Base-by-base conservation (phyloP, 2,329 filamentous ascomycete genomes). In the Phaeoacremonium minimum region DNA sequence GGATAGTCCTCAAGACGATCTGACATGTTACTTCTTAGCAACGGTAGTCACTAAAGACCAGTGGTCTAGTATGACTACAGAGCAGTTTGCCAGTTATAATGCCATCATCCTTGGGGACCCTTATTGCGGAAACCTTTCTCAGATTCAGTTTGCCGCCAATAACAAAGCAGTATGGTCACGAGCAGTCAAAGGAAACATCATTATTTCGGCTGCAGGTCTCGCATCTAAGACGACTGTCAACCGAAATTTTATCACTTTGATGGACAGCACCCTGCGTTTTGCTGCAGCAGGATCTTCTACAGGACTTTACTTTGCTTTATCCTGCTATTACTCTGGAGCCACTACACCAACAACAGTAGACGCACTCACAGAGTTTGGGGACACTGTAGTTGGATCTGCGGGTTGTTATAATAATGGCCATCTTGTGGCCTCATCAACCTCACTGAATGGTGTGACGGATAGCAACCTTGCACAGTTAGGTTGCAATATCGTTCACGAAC, bases 21-120 rank as follows among this genome's bases (percentile, higher is more conserved):
- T n/a, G n/a, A n/a, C n/a, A n/a, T n/a, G n/a, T n/a, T n/a, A n/a
- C n/a, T n/a, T n/a, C n/a, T n/a, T n/a, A n/a, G n/a, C n/a, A n/a
- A n/a, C n/a, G n/a, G n/a, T n/a, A n/a, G n/a, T n/a, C n/a, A n/a
- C n/a, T n/a, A n/a, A n/a, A n/a, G n/a, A n/a, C n/a, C n/a, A 64
- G 44, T 67, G 61, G 61, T 45, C 46, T 30, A 40, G 51, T 28
- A 59, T 65, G 53, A 62, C 55, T 6, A 60, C 61, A 3, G 52
- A 51, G 20, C 64, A 70, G 40, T 68, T 68, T 48, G 55, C 62
- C 31, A 52, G 56, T 36, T 70, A 58, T 58, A 66, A 64, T 46
- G 65, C 65, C 12, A 63, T 70, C 35, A 49, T 70, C 36, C 51
- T 69, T 28, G 57, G 61, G 6, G 66, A 70, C 40, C 56, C 61